Base-by-base conservation (phyloP, 495 filamentous ascomycete genomes). In the Hypoxylon subgilvum region DNA sequence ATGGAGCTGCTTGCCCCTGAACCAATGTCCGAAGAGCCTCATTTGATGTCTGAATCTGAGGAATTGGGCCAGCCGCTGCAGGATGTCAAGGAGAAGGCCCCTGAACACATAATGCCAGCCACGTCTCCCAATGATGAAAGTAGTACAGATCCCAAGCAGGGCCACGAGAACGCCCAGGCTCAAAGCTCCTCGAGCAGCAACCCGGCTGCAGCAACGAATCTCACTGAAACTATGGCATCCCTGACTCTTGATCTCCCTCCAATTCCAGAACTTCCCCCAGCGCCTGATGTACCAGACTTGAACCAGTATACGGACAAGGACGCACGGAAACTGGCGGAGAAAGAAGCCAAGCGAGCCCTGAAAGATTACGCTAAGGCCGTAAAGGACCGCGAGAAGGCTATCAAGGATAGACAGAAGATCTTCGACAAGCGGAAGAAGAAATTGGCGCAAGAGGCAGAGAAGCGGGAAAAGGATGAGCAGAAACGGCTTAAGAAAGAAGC, bases 311-410 rank as follows among this genome's bases (percentile, higher is more conserved):
- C 74, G 1, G 83, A 88, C 68, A 86, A 86, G 55, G 81, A 82
- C 14, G 67, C 79, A 16, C 83, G 83, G 12, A 90, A 87, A 63
- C 75, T 82, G 25, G 87, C 83, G 2, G 82, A 87, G 63, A 86
- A 83, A 53, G 82, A 87, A 50, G 80, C 84, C 42, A 78, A 76
- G 52, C 75, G 73, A 13, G 76, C 69, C 0, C 63, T 80, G 22
- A 90, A 89, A 61, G 72, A 73, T 3, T 86, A 87, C 71, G 76
- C 84, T 40, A 76, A 76, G 57, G 76, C 80, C 7, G 66, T 89
- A 47, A 90, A 88, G 64, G 81, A 86, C 45, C 82, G 82, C 2
- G 82, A 84, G 6, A 86, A 77, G 50, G 76, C 78, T 0, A 72
- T 89, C n/a, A 82, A 76, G 46, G 82, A 84, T 25, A 76, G 85